Evolutionary conservation across 768 basidiomycete species (phyloP).

Genomic region (Jaapia argillacea): DNA sequence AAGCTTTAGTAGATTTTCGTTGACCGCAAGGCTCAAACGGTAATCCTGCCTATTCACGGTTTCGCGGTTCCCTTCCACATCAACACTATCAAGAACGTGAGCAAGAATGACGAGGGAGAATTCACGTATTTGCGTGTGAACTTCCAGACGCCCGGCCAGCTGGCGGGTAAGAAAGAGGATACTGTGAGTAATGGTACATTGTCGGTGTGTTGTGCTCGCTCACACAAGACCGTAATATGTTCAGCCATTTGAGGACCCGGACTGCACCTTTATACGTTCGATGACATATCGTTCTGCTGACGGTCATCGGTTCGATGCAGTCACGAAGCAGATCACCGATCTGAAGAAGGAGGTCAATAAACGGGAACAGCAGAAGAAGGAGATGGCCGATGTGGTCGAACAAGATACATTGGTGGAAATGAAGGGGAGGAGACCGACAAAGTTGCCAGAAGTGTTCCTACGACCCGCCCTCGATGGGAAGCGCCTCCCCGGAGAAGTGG

Average conservation of each 20-base stretch:
- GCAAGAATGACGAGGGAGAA: slow-evolving; percentile 95
- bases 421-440: slow-evolving; percentile 78
- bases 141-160: slow-evolving; percentile 96
- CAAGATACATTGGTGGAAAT: slow-evolving; percentile 86
- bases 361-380: slow-evolving; percentile 94
- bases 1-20: slow-evolving; percentile 60
- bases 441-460: slow-evolving; percentile 86
- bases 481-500: slow-evolving; percentile 92
- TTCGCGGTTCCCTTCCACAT: slow-evolving; percentile 97
- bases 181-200: slow-evolving; percentile 72
- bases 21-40: slow-evolving; percentile 83
- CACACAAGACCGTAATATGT: too few species aligned
- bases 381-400: slow-evolving; percentile 96
- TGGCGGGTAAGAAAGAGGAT: slow-evolving; percentile 97
- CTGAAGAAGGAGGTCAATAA: slow-evolving; percentile 96
- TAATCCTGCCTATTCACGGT: slow-evolving; percentile 88
- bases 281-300: slow-evolving; percentile 91
- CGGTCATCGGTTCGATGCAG: slow-evolving; percentile 76
- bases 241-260: slow-evolving; percentile 93
- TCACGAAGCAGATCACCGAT: slow-evolving; percentile 89
- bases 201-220: too few species aligned
- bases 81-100: slow-evolving; percentile 95
- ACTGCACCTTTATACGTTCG: slow-evolving; percentile 92
- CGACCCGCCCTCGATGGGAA: slow-evolving; percentile 93
- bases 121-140: slow-evolving; percentile 93